phyloP scores from a whole-genome alignment of 164 flowering plant species.

The Pachysandra terminalis region DNA sequence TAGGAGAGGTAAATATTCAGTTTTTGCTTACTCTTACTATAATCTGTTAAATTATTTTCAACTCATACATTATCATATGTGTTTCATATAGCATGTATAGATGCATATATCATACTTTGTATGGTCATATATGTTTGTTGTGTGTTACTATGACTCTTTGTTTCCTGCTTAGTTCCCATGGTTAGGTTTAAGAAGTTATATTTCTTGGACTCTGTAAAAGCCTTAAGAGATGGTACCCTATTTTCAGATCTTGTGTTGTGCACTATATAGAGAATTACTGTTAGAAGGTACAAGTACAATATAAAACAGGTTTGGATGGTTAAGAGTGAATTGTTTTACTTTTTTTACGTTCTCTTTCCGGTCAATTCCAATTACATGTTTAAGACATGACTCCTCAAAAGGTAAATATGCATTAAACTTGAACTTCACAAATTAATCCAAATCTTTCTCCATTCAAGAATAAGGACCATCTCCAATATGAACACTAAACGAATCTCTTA shows the following conservation, averaged over 20 bases:
- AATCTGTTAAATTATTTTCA: background rate
- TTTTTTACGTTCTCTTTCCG: background rate
- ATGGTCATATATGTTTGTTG: background rate
- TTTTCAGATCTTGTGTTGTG: no score
- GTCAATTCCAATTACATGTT: no score
- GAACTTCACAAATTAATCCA: background rate
- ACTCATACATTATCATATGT: background rate
- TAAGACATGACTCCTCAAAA: background rate
- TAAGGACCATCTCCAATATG: background rate
- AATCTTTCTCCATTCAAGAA: background rate
- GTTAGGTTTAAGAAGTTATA: background rate
- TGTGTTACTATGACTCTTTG: background rate
- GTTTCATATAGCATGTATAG: background rate
- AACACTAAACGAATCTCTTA: background rate
- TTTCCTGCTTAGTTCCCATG: background rate
- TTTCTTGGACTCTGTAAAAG: background rate
- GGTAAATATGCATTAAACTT: background rate
- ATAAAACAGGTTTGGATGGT: no score
- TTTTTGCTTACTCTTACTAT: background rate
- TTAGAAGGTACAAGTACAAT: no score
- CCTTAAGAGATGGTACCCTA: no score
- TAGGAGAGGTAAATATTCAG: slow-evolving; percentile 69
- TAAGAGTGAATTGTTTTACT: no score
- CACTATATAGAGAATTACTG: no score
- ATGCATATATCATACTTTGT: background rate